Percentiles rank a stretch among this genome's conserved stretches.
phyloP scores from a whole-genome alignment of 352 stramenopile species.

The Phytophthora parvispora region DNA sequence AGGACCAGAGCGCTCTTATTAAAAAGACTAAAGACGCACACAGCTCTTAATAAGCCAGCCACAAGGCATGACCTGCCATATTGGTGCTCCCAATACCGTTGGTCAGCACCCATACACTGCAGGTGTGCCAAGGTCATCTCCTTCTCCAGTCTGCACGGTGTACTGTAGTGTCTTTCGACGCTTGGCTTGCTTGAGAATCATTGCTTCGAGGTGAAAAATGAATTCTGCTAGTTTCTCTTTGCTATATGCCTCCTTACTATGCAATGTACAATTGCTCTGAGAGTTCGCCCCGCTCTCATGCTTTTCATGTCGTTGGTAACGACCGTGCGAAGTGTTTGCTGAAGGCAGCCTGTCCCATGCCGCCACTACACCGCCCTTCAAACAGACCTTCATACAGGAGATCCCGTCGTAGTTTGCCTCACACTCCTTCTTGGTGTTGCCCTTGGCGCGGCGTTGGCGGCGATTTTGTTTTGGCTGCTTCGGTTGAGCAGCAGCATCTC shows the following conservation, averaged over 20 bases:
- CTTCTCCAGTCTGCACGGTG: no score
- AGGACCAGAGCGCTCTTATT: no score
- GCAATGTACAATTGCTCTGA: conserved; percentile 4
- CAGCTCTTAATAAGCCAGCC: no score
- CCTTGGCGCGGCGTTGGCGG: neutral
- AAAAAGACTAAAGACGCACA: no score
- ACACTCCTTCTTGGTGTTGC: neutral
- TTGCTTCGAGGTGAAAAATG: conserved; percentile 1
- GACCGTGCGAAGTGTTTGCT: conserved; percentile 1
- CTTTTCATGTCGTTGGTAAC: conserved; percentile 4
- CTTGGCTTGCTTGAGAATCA: conserved; percentile 1
- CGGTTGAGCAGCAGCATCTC: neutral
- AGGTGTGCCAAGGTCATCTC: no score
- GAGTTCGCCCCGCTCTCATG: conserved; percentile 1
- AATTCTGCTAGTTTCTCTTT: conserved; percentile 14
- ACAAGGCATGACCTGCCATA: no score
- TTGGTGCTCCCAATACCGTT: no score
- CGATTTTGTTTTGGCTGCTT: neutral
- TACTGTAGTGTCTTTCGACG: conserved; percentile 2
- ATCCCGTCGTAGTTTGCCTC: neutral
- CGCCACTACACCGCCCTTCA: conserved; percentile 1
- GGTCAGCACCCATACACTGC: no score
- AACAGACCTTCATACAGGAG: neutral
- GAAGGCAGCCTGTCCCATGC: neutral
- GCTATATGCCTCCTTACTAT: conserved; percentile 11